Conservation (phyloP, 257 asterid genomes). For the Capsicum pubescens region DNA sequence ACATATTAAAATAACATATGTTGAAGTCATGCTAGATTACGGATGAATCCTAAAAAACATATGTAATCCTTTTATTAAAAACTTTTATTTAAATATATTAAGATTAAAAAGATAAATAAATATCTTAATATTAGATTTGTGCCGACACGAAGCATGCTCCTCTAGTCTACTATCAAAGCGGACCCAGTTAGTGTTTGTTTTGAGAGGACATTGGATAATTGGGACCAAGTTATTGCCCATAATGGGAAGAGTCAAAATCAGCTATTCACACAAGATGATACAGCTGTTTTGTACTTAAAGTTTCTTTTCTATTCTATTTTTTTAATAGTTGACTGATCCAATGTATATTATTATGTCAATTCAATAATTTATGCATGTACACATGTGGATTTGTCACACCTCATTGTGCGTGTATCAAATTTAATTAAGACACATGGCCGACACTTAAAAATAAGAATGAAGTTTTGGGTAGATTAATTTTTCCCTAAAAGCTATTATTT, state of each 20-base stretch:
- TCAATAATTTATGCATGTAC: neutral
- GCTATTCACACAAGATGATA: neutral
- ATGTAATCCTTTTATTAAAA: no score
- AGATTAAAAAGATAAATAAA: no score
- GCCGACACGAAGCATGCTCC: neutral
- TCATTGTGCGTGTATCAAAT: neutral
- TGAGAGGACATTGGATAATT: neutral
- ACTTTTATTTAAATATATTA: no score
- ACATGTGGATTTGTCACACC: constrained; percentile 17
- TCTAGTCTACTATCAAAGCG: neutral
- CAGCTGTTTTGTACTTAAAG: neutral
- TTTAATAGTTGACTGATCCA: neutral
- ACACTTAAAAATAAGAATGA: neutral
- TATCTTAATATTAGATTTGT: no score
- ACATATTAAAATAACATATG: no score
- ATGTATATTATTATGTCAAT: neutral
- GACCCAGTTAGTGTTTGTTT: neutral
- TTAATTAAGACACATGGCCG: neutral
- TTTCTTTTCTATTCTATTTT: neutral
- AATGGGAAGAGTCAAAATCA: constrained; percentile 19
- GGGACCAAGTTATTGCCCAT: neutral
- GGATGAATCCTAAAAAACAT: no score
- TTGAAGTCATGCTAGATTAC: no score
- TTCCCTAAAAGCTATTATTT: neutral
- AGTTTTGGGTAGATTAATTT: neutral